phyloP scores from a whole-genome alignment of 2,329 filamentous ascomycete species.

The Colletotrichum sojae region DNA sequence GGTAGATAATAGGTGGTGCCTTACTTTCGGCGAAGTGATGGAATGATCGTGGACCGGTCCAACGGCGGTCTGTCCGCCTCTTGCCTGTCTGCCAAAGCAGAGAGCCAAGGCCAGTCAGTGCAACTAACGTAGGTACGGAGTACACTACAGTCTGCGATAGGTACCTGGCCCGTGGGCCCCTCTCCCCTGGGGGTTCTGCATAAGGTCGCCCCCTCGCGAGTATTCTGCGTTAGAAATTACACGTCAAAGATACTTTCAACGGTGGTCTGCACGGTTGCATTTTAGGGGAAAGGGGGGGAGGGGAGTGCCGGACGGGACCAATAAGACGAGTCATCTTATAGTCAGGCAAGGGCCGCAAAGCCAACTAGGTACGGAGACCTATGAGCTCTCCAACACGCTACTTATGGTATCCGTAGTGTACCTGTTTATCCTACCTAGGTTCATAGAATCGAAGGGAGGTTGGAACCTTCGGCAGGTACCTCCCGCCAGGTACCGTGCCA shows the following conservation, averaged over 20 bases:
- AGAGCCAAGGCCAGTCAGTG: constrained; percentile 9
- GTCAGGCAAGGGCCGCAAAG: neutral
- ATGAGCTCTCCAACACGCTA: no score
- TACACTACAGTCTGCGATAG: neutral
- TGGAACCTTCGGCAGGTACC: neutral
- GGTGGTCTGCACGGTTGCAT: constrained; percentile 33
- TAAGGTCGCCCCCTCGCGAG: constrained; percentile 19
- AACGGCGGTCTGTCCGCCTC: constrained; percentile 3
- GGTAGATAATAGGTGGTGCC: neutral
- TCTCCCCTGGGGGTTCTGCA: constrained; percentile 23
- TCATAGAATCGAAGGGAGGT: no score
- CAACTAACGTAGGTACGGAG: neutral
- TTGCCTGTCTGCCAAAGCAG: constrained; percentile 9
- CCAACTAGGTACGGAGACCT: neutral
- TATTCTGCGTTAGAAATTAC: constrained; percentile 32
- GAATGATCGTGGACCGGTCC: constrained; percentile 9
- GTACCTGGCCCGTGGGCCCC: no score
- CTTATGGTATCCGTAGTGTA: no score
- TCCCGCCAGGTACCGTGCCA: neutral
- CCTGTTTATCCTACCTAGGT: no score
- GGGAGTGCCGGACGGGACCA: constrained; percentile 19
- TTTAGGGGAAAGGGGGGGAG: constrained; percentile 26
- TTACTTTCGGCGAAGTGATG: neutral
- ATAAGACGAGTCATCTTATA: constrained; percentile 35
- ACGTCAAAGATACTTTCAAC: constrained; percentile 39